Conservation (phyloP, 2,329 filamentous ascomycete species). For the Aspergillus aculeatus region DNA sequence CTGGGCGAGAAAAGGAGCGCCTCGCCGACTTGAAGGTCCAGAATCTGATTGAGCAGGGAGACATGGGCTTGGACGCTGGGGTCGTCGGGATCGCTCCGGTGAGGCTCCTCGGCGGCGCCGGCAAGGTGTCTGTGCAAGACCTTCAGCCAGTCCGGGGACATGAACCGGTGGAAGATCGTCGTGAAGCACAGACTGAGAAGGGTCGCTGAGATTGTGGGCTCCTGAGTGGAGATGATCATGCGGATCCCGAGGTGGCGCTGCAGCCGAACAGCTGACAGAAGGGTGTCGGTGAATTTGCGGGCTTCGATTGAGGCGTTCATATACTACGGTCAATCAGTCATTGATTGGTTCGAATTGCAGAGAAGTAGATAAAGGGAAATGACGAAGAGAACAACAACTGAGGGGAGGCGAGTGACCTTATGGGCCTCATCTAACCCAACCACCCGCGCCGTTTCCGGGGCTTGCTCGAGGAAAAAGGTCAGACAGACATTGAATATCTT, state of each 20-base stretch:
- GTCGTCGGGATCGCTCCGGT: too few relatives aligned
- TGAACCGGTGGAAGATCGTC: conserved; percentile 70
- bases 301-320: conserved; percentile 18
- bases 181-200: conserved; percentile 68
- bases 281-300: conserved; percentile 53
- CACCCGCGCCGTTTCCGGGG: conserved; percentile 12
- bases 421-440: conserved; percentile 24
- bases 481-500: conserved; percentile 22
- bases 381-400: too few relatives aligned
- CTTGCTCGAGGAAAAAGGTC: conserved; percentile 20
- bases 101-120: too few relatives aligned
- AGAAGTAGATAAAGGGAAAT: too few relatives aligned
- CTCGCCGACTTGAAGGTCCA: too few relatives aligned
- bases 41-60: too few relatives aligned
- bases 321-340: conserved; percentile 7
- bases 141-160: conserved; percentile 59
- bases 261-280: conserved; percentile 62
- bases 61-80: too few relatives aligned
- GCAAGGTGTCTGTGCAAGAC: too few relatives aligned
- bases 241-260: conserved; percentile 66
- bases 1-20: too few relatives aligned
- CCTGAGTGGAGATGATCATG: conserved; percentile 70
- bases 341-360: too few relatives aligned
- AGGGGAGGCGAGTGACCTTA: conserved; percentile 13
- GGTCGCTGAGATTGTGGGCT: conserved; percentile 66